Percentiles rank a stretch among this genome's conserved stretches.
Conservation (phyloP, 2,329 filamentous ascomycete genomes). For the Cadophora luteo-olivacea region DNA sequence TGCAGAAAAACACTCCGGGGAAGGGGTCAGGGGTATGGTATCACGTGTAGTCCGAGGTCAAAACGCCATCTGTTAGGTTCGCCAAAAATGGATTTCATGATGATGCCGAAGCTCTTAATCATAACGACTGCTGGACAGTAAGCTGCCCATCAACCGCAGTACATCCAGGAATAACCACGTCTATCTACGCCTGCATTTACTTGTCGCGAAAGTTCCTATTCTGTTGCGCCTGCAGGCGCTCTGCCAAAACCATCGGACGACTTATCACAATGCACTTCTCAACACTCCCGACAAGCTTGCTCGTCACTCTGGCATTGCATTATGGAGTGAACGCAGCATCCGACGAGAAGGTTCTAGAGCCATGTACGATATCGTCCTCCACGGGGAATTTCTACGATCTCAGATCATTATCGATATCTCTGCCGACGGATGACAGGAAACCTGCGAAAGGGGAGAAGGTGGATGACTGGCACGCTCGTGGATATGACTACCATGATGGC, state of each 20-base stretch:
- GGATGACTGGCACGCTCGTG: slow-evolving; percentile 68
- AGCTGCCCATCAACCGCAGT: background rate
- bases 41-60: background rate
- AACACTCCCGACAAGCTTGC: slow-evolving; percentile 35
- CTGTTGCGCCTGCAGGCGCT: slow-evolving; percentile 39
- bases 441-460: slow-evolving; percentile 60
- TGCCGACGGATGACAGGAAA: slow-evolving; percentile 44
- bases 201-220: slow-evolving; percentile 1
- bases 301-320: slow-evolving; percentile 40
- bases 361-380: slow-evolving; percentile 43
- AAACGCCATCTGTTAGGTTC: slow-evolving; percentile 16
- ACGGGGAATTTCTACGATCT: slow-evolving; percentile 45
- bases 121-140: slow-evolving; percentile 16
- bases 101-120: background rate
- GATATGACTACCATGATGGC: slow-evolving; percentile 67
- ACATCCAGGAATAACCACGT: background rate
- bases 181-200: slow-evolving; percentile 1
- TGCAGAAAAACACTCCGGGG: background rate
- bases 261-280: slow-evolving; percentile 39
- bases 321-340: slow-evolving; percentile 35
- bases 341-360: slow-evolving; percentile 39
- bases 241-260: slow-evolving; percentile 17
- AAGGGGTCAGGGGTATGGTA: background rate
- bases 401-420: slow-evolving; percentile 41
- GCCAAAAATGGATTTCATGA: slow-evolving; percentile 1